A percentile compares a stretch with the other conserved stretches of the same genome.
Evolutionary conservation across 805 yeast species (phyloP).

Genomic region (Komagataella phaffii): DNA sequence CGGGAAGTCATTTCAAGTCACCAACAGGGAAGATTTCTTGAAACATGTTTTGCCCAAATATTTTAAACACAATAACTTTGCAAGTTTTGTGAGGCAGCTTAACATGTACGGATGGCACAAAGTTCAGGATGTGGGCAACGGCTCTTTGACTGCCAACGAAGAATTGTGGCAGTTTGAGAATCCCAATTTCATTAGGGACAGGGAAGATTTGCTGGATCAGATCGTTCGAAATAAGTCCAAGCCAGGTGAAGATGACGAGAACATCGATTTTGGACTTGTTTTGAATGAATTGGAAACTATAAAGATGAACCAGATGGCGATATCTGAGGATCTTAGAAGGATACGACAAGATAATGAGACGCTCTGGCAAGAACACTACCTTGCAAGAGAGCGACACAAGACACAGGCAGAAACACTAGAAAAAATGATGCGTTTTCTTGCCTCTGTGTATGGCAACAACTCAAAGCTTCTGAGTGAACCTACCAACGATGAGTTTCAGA

Average conservation of each 20-base stretch:
- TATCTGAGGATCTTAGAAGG: conserved; percentile 74
- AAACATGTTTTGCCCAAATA: conserved; percentile 76
- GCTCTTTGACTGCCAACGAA: conserved; percentile 51
- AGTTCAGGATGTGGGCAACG: conserved; percentile 82
- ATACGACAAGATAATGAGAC: conserved; percentile 79
- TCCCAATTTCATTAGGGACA: conserved; percentile 60
- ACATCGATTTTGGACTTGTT: conserved; percentile 36
- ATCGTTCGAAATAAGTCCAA: conserved; percentile 61
- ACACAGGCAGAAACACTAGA: conserved; percentile 82
- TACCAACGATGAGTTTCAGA: conserved; percentile 4
- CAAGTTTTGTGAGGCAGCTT: conserved; percentile 89
- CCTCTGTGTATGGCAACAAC: conserved; percentile 64
- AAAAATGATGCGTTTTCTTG: conserved; percentile 75
- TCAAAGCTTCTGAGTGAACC: conserved; percentile 26
- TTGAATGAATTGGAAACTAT: conserved; percentile 63
- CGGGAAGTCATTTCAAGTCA: conserved; percentile 77
- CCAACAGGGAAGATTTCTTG: conserved; percentile 76
- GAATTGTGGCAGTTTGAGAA: conserved; percentile 86
- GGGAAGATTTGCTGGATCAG: conserved; percentile 75
- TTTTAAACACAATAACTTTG: conserved; percentile 91
- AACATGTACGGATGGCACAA: conserved; percentile 99
- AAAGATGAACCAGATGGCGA: conserved; percentile 65
- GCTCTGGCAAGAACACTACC: conserved; percentile 80
- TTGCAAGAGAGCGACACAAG: conserved; percentile 74
- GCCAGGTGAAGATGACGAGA: conserved; percentile 28